A percentile compares a stretch with the other conserved stretches of the same genome.
phyloP scores from a whole-genome alignment of 805 yeast genomes.

The Candida xyloterini region DNA sequence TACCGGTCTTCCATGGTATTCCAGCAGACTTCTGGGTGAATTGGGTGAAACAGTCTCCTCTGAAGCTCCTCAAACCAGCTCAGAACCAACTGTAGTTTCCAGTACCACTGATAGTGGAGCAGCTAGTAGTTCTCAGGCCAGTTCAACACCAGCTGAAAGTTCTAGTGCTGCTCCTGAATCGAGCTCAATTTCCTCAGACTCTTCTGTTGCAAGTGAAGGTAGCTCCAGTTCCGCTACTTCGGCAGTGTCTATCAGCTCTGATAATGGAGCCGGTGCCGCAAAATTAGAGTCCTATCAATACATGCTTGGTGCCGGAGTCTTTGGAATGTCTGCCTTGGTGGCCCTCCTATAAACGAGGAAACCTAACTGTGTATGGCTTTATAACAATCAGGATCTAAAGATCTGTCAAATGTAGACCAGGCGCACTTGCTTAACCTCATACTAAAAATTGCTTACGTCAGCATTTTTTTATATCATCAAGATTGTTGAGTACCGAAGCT shows the following conservation, averaged over 20 bases:
- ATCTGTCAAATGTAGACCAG: too few species aligned
- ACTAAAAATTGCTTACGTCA: too few species aligned
- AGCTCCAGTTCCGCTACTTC: conserved; percentile 5
- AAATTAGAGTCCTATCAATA: conserved; percentile 14
- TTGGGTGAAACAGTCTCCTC: conserved; percentile 14
- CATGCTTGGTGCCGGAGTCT: conserved; percentile 21
- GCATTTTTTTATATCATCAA: too few species aligned
- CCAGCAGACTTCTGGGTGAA: conserved; percentile 28
- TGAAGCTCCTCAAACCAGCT: conserved; percentile 11
- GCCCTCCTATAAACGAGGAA: conserved; percentile 21
- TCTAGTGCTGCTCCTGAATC: neutral
- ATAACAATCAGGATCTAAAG: neutral
- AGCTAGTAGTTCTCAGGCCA: too few species aligned
- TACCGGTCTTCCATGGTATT: conserved; percentile 36
- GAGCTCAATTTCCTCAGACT: conserved; percentile 3
- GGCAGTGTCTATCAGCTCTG: conserved; percentile 9
- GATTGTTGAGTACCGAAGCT: too few species aligned
- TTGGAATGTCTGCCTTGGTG: conserved; percentile 24
- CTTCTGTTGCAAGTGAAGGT: conserved; percentile 1
- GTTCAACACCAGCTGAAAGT: too few species aligned
- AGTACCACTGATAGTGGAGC: too few species aligned
- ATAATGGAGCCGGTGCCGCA: conserved; percentile 11
- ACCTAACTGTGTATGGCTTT: neutral
- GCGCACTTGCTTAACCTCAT: too few species aligned
- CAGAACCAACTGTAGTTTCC: conserved; percentile 15